Conservation (phyloP, 2,329 filamentous ascomycete species). For the Knufia petricola region DNA sequence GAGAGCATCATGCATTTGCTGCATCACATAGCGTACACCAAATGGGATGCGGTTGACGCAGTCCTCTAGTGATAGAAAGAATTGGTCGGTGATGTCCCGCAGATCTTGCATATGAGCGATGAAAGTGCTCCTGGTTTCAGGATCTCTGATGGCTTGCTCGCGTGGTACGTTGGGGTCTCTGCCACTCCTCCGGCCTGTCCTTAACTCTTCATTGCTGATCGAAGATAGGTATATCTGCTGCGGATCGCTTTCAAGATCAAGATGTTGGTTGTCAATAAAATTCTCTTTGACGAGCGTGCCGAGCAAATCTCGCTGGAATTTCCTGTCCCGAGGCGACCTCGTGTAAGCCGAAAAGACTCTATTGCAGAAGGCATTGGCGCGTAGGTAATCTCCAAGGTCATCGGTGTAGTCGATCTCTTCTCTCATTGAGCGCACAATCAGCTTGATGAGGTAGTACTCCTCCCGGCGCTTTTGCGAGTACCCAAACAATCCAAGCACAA, state of each 20-base stretch:
- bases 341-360: slow-evolving; percentile 81
- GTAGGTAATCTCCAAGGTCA: slow-evolving; percentile 71
- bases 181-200: slow-evolving; percentile 73
- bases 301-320: slow-evolving; percentile 79
- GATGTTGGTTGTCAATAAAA: slow-evolving; percentile 79
- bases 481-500: slow-evolving; percentile 94
- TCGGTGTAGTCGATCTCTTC: slow-evolving; percentile 72
- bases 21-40: slow-evolving; percentile 76
- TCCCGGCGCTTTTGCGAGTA: slow-evolving; percentile 95
- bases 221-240: slow-evolving; percentile 93
- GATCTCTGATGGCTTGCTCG: slow-evolving; percentile 90
- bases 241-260: slow-evolving; percentile 93
- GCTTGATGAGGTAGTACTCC: slow-evolving; percentile 90
- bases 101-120: slow-evolving; percentile 91
- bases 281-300: slow-evolving; percentile 80
- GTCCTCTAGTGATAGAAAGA: slow-evolving; percentile 73
- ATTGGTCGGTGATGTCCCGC: slow-evolving; percentile 86
- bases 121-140: slow-evolving; percentile 83
- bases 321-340: slow-evolving; percentile 81
- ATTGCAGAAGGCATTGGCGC: slow-evolving; percentile 87
- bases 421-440: slow-evolving; percentile 69
- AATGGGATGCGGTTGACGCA: slow-evolving; percentile 82
- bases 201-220: slow-evolving; percentile 94
- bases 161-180: slow-evolving; percentile 76
- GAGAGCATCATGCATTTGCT: slow-evolving; percentile 74